Evolutionary conservation across 2,329 filamentous ascomycete genomes (phyloP).

Genomic region (Cucurbitaria berberidis): DNA sequence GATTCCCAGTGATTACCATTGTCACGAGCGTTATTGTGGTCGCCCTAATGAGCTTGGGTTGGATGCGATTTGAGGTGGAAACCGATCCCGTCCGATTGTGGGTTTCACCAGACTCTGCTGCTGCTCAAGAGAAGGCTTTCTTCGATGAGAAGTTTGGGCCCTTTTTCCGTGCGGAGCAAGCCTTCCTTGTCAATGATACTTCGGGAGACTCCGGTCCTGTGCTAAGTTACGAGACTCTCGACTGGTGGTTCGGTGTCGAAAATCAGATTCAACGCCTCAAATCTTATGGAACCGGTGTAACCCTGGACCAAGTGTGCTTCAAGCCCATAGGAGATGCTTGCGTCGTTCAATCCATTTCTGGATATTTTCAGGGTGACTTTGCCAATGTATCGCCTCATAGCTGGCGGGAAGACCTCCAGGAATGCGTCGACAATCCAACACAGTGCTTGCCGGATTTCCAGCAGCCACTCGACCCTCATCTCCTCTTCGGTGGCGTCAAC

Average conservation of each 20-base stretch:
- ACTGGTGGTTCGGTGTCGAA: slow-evolving; percentile 95
- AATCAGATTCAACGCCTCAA: slow-evolving; percentile 74
- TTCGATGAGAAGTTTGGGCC: slow-evolving; percentile 94
- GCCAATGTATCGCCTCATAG: slow-evolving; percentile 64
- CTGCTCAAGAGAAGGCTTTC: slow-evolving; percentile 90
- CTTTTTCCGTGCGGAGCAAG: slow-evolving; percentile 93
- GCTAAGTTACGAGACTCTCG: slow-evolving; percentile 83
- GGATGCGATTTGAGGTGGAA: slow-evolving; percentile 88
- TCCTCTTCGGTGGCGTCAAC: slow-evolving; percentile 84
- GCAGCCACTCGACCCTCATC: slow-evolving; percentile 83
- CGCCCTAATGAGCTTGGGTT: slow-evolving; percentile 80
- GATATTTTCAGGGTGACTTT: slow-evolving; percentile 79
- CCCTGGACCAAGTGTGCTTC: slow-evolving; percentile 86
- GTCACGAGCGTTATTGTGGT: slow-evolving; percentile 75
- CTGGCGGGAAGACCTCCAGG: slow-evolving; percentile 75
- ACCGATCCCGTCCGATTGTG: slow-evolving; percentile 88
- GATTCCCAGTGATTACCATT: slow-evolving; percentile 86
- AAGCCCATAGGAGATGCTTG: slow-evolving; percentile 90
- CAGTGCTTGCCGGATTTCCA: slow-evolving; percentile 84
- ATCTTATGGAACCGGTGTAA: slow-evolving; percentile 70
- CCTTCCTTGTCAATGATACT: slow-evolving; percentile 91
- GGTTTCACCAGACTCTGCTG: slow-evolving; percentile 93
- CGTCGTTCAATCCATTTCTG: slow-evolving; percentile 89
- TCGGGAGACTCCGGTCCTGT: slow-evolving; percentile 72
- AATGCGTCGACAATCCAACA: slow-evolving; percentile 80